These are phyloP conservation scores for Aspergillus hortae DNA, from an alignment of 2,329 filamentous ascomycete genomes.

Conservation along the genomic window DNA sequence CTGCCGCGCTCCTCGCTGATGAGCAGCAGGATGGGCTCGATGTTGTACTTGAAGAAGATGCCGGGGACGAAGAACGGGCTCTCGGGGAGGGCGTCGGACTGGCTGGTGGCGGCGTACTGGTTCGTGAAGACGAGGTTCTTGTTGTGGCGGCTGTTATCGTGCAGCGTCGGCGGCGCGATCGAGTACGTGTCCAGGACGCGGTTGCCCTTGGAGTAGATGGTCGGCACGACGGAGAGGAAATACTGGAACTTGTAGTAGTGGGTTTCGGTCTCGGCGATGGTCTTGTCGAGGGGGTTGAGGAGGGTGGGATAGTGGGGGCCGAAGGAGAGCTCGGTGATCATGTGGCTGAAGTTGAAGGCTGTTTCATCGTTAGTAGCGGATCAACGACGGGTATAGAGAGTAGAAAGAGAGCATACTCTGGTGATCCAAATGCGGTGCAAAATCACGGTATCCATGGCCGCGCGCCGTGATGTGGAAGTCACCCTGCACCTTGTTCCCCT, in stretches of 20 bases:
- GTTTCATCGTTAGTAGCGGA: slow-evolving; percentile 5
- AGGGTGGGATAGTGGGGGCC: slow-evolving; percentile 95
- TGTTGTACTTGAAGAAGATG: slow-evolving; percentile 98
- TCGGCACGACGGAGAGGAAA: slow-evolving; percentile 92
- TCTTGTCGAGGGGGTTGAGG: slow-evolving; percentile 89
- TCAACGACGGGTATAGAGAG: neutral
- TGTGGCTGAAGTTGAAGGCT: slow-evolving; percentile 98
- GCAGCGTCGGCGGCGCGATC: slow-evolving; percentile 32
- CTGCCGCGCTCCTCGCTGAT: slow-evolving; percentile 78
- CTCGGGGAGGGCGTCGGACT: slow-evolving; percentile 64
- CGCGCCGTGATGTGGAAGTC: slow-evolving; percentile 97
- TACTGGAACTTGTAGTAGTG: slow-evolving; percentile 98
- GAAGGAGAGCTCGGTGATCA: slow-evolving; percentile 93
- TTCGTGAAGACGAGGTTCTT: slow-evolving; percentile 77
- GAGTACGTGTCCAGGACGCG: slow-evolving; percentile 42
- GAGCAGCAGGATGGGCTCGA: slow-evolving; percentile 86
- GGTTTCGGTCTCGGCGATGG: slow-evolving; percentile 67
- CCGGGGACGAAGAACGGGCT: slow-evolving; percentile 66
- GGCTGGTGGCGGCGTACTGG: slow-evolving; percentile 95
- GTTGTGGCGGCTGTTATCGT: slow-evolving; percentile 30
- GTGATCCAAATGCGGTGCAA: slow-evolving; percentile 78
- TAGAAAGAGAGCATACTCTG: slow-evolving; percentile 52
- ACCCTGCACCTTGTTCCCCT: slow-evolving; percentile 94
- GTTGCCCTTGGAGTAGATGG: slow-evolving; percentile 70
- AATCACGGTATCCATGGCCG: slow-evolving; percentile 89